Conservation (phyloP, 1,139 yeast species). For the Geotrichum phurueaensis region DNA sequence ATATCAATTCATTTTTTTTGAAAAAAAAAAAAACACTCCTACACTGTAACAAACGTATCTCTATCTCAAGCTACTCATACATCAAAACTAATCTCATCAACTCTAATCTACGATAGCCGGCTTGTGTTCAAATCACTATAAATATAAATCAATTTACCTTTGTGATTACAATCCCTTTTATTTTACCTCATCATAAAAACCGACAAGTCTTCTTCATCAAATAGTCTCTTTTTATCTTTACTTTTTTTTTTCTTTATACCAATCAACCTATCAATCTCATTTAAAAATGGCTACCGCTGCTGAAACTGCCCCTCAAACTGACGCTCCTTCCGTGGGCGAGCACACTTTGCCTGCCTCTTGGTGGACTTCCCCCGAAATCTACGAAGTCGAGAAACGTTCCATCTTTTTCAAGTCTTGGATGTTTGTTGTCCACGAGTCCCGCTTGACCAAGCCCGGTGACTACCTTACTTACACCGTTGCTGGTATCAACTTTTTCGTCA, state of each 20-base stretch:
- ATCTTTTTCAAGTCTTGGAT: constrained; percentile 54
- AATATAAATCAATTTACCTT: too few species aligned
- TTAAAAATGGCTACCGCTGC: constrained; percentile 8
- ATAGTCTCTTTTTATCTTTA: background rate
- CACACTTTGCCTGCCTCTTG: constrained; percentile 61
- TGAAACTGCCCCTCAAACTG: background rate
- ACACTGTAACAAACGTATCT: too few species aligned
- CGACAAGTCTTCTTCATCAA: background rate
- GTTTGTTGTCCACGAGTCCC: constrained; percentile 45
- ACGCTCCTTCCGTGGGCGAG: constrained; percentile 35
- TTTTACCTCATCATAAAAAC: too few species aligned
- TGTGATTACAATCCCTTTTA: too few species aligned
- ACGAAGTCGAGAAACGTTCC: constrained; percentile 52
- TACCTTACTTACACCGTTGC: constrained; percentile 46
- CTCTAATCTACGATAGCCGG: too few species aligned
- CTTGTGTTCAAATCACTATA: too few species aligned
- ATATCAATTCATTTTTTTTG: too few species aligned
- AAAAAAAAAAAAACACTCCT: too few species aligned
- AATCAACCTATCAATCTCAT: background rate
- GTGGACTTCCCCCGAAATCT: constrained; percentile 56
- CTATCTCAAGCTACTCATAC: too few species aligned
- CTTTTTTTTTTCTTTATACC: background rate
- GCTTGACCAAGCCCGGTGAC: constrained; percentile 53
- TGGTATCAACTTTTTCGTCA: constrained; percentile 52
- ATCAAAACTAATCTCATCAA: too few species aligned